phyloP scores from a whole-genome alignment of 1,284 basidiomycete genomes.

The Laetiporus sulphureus region DNA sequence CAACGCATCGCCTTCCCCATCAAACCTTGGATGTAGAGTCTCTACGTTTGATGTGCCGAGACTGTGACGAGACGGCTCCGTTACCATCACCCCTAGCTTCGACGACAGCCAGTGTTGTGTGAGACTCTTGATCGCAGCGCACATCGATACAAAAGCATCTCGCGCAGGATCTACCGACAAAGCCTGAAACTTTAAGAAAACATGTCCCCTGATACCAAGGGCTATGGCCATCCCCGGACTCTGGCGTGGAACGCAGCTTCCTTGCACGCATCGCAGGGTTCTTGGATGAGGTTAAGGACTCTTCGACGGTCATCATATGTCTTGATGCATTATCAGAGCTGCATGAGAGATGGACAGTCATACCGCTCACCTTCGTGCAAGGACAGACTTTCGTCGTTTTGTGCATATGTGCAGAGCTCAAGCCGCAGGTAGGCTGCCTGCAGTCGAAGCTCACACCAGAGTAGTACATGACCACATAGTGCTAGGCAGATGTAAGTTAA shows the following conservation, averaged over 20 bases:
- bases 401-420: constrained; percentile 40
- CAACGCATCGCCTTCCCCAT: too few relatives aligned
- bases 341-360: neutral
- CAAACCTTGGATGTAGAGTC: too few relatives aligned
- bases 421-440: constrained; percentile 30
- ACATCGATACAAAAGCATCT: neutral
- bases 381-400: constrained; percentile 32
- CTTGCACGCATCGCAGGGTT: constrained; percentile 41
- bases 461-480: constrained; percentile 49
- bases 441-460: constrained; percentile 41
- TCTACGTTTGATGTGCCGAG: too few relatives aligned
- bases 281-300: constrained; percentile 44
- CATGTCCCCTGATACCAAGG: neutral
- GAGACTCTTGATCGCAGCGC: neutral
- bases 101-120: neutral
- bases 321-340: constrained; percentile 19
- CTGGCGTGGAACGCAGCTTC: constrained; percentile 24
- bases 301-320: constrained; percentile 32
- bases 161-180: neutral
- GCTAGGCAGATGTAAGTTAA: constrained; percentile 28
- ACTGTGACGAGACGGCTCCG: too few relatives aligned
- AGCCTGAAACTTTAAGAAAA: neutral
- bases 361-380: constrained; percentile 23
- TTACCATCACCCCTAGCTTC: neutral
- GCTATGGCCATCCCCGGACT: constrained; percentile 19